Conservation (phyloP, 306 rosid species). For the Quercus aquifolioides region DNA sequence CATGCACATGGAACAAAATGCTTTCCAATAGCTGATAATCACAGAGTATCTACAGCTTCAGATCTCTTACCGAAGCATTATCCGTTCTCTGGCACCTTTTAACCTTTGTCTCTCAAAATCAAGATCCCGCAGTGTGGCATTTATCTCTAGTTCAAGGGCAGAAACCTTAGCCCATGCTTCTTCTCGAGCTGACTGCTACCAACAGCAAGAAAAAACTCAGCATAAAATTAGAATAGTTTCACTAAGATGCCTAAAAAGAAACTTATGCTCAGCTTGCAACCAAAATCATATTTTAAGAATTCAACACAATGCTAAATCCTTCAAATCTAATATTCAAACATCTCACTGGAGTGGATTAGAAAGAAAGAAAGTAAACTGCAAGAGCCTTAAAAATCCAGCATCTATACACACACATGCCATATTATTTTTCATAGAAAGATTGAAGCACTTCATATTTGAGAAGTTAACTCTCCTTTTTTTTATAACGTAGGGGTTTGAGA, state of each 20-base stretch:
- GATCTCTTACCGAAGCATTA: slow-evolving; percentile 78
- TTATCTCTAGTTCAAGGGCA: slow-evolving; percentile 86
- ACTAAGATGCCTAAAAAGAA: not conserved
- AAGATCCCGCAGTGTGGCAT: slow-evolving; percentile 80
- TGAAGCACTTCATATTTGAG: not conserved
- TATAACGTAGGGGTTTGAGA: too few species aligned
- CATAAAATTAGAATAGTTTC: slow-evolving; percentile 23
- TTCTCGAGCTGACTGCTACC: slow-evolving; percentile 99
- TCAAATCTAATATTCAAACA: not conserved
- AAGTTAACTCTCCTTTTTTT: too few species aligned
- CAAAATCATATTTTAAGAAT: not conserved
- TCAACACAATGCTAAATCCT: not conserved
- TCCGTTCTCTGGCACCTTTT: slow-evolving; percentile 89
- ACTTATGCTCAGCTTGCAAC: not conserved
- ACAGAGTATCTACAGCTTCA: slow-evolving; percentile 1
- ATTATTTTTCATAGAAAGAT: not conserved
- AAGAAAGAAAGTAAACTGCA: not conserved
- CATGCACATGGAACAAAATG: not conserved
- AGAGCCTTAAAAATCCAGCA: not conserved
- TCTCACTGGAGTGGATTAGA: not conserved
- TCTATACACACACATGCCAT: not conserved
- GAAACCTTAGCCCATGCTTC: slow-evolving; percentile 99
- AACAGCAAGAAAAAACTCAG: slow-evolving; percentile 50
- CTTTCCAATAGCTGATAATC: not conserved
- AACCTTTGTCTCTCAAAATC: slow-evolving; percentile 81